Conservation (phyloP, 2,329 filamentous ascomycete species). For the Alternaria infectoria region DNA sequence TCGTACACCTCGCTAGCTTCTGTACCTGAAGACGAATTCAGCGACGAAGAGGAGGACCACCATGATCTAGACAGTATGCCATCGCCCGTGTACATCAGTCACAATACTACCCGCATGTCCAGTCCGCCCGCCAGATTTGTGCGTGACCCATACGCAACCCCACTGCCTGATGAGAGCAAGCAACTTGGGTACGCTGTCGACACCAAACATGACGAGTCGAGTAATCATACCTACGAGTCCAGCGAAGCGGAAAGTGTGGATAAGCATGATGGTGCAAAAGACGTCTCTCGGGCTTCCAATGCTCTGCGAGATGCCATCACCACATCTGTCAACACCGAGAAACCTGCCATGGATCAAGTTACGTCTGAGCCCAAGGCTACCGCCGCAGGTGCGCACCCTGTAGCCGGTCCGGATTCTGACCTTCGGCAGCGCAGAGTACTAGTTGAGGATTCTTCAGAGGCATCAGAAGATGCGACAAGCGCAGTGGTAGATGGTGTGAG, state of each 20-base stretch:
- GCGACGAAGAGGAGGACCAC: conserved; percentile 26
- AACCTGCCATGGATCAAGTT: conserved; percentile 16
- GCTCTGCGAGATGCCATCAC: conserved; percentile 19
- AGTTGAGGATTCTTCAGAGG: conserved; percentile 3
- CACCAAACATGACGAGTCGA: neutral
- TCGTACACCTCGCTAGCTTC: conserved; percentile 37
- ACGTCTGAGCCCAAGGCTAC: conserved; percentile 16
- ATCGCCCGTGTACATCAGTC: conserved; percentile 27
- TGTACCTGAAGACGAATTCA: conserved; percentile 29
- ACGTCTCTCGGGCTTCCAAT: conserved; percentile 9
- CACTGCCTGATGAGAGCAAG: conserved; percentile 20
- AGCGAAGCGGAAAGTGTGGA: conserved; percentile 23
- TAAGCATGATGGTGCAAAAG: conserved; percentile 24
- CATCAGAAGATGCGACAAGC: neutral
- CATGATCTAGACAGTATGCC: conserved; percentile 22
- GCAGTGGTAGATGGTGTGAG: neutral
- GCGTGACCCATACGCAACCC: conserved; percentile 20
- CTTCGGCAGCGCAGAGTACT: conserved; percentile 22
- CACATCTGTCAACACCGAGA: conserved; percentile 14
- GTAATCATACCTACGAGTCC: conserved; percentile 6
- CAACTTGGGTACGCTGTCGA: conserved; percentile 14
- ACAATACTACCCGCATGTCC: neutral
- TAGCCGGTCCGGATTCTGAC: conserved; percentile 7
- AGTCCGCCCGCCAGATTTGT: conserved; percentile 6
- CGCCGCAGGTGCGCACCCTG: neutral